These are phyloP conservation scores for Rhizodiscina lignyota DNA, from an alignment of 495 filamentous ascomycete species.

Conservation along the genomic window DNA sequence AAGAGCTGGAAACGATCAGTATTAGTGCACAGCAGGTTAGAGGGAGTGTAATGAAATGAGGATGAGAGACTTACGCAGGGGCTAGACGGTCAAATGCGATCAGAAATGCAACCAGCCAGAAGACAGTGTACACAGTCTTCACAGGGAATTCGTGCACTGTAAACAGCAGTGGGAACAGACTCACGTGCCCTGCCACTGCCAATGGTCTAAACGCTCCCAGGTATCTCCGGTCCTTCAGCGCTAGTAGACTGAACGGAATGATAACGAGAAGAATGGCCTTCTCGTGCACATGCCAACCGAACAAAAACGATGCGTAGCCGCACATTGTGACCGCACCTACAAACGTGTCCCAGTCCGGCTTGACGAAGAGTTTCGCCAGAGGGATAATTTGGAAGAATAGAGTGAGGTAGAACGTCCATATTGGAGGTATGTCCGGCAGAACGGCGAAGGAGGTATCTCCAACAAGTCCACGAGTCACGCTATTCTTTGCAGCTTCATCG, in stretches of 20 bases:
- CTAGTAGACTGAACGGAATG: constrained; percentile 88
- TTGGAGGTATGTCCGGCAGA: constrained; percentile 68
- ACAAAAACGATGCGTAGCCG: constrained; percentile 90
- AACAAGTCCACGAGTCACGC: constrained; percentile 81
- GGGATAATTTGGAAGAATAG: constrained; percentile 68
- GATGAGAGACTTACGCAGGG: constrained; percentile 36
- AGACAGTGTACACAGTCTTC: constrained; percentile 84
- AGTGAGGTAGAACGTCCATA: constrained; percentile 66
- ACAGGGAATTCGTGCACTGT: constrained; percentile 82
- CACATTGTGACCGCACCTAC: constrained; percentile 84
- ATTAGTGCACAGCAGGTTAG: too few species aligned
- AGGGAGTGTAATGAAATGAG: background rate
- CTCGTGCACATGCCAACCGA: constrained; percentile 98
- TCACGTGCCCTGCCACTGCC: constrained; percentile 85
- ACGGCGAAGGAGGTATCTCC: constrained; percentile 94
- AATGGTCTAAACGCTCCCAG: constrained; percentile 84
- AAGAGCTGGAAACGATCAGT: constrained; percentile 33
- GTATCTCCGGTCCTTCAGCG: constrained; percentile 79
- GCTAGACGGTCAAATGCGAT: constrained; percentile 73
- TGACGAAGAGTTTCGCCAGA: constrained; percentile 64
- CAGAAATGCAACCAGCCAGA: constrained; percentile 79
- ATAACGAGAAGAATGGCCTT: constrained; percentile 92
- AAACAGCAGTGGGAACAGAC: constrained; percentile 85
- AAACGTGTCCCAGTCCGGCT: constrained; percentile 74
- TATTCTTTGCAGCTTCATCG: constrained; percentile 57